These are phyloP conservation scores for Volvox reticuliferus DNA, from an alignment of 139 green algal species.

Conservation along the genomic window DNA sequence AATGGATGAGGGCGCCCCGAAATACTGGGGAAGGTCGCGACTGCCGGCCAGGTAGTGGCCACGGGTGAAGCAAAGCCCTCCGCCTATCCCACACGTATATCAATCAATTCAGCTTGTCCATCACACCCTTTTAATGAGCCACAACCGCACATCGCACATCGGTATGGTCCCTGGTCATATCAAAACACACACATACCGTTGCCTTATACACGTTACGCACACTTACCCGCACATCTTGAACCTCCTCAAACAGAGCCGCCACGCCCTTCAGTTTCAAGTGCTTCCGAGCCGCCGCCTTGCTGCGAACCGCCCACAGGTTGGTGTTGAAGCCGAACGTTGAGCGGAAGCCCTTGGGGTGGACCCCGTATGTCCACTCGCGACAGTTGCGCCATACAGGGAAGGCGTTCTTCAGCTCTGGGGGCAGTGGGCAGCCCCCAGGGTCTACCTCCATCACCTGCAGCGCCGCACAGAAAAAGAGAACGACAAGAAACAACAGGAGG, in stretches of 20 bases:
- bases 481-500: neutral
- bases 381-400: constrained; percentile 31
- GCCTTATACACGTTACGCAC: too few species aligned
- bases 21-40: too few species aligned
- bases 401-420: neutral
- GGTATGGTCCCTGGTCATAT: too few species aligned
- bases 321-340: constrained; percentile 72
- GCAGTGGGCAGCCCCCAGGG: constrained; percentile 31
- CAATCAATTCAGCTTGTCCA: too few species aligned
- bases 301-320: constrained; percentile 67
- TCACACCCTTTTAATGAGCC: too few species aligned
- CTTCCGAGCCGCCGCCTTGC: neutral
- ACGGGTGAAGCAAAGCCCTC: too few species aligned
- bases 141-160: too few species aligned
- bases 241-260: constrained; percentile 36
- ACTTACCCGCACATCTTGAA: constrained; percentile 32
- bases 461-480: neutral
- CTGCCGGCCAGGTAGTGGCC: too few species aligned
- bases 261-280: constrained; percentile 27
- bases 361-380: constrained; percentile 42
- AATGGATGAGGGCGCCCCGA: too few species aligned
- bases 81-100: too few species aligned
- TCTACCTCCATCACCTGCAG: constrained; percentile 40
- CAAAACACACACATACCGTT: too few species aligned
- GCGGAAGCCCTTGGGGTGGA: constrained; percentile 62